Evolutionary conservation across 768 basidiomycete species (phyloP).

Genomic region (Daedalea quercina): DNA sequence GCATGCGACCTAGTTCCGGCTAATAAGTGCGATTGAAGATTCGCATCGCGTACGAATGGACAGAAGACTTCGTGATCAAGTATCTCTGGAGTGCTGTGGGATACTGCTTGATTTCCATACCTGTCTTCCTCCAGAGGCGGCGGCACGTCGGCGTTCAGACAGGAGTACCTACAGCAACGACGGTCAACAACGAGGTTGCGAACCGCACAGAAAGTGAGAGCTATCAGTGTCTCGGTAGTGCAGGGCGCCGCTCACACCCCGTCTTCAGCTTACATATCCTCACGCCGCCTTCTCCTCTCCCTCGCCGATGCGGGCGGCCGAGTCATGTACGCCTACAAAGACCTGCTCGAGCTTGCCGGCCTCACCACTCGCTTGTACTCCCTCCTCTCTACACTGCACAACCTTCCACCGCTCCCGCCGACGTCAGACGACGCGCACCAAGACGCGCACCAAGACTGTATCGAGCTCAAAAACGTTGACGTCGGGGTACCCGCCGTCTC

Average conservation of each 20-base stretch:
- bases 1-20: not conserved
- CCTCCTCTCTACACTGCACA: conserved; percentile 79
- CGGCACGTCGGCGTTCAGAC: conserved; percentile 20
- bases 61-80: conserved; percentile 95
- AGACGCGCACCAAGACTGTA: conserved; percentile 33
- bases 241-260: not conserved
- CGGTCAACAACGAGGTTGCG: conserved; percentile 32
- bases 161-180: conserved; percentile 1
- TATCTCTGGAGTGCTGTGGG: conserved; percentile 94
- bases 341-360: conserved; percentile 90
- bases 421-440: conserved; percentile 27
- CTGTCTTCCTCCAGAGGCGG: conserved; percentile 67
- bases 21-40: too few relatives aligned
- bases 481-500: conserved; percentile 46
- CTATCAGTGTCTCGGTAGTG: not conserved
- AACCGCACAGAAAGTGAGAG: conserved; percentile 42
- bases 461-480: conserved; percentile 64
- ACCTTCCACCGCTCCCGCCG: conserved; percentile 48
- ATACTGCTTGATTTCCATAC: conserved; percentile 87
- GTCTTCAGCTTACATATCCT: conserved; percentile 77
- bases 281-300: conserved; percentile 82
- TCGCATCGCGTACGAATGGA: conserved; percentile 90
- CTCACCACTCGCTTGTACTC: conserved; percentile 87
- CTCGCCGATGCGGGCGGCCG: conserved; percentile 96
- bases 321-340: conserved; percentile 96